phyloP scores from a whole-genome alignment of 192 early-diverging fungal genomes.

The Entomortierella parvispora region DNA sequence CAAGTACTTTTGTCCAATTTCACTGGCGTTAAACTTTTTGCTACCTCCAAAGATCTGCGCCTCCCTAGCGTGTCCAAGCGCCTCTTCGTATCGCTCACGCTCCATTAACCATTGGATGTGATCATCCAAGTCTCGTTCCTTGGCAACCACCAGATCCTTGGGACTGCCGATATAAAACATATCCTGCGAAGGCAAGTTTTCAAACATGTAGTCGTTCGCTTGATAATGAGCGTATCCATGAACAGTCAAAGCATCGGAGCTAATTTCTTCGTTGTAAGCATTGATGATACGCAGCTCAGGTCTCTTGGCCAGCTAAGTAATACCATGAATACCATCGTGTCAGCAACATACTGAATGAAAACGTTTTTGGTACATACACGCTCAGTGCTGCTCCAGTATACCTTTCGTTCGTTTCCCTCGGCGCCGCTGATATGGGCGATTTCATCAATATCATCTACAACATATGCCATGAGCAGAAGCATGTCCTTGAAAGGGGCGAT shows the following conservation, averaged over 20 bases:
- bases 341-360: no score
- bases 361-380: no score
- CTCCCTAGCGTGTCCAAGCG: conserved; percentile 71
- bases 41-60: conserved; percentile 68
- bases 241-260: conserved; percentile 88
- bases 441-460: conserved; percentile 62
- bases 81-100: conserved; percentile 81
- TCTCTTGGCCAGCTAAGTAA: conserved; percentile 67
- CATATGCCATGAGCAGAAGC: conserved; percentile 77
- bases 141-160: conserved; percentile 92
- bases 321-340: no score
- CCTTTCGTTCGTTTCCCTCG: conserved; percentile 39
- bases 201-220: conserved; percentile 94
- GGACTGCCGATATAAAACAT: conserved; percentile 94
- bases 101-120: conserved; percentile 96
- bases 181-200: conserved; percentile 72
- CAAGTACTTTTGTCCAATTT: conserved; percentile 87
- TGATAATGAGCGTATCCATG: conserved; percentile 88
- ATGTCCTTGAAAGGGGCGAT: conserved; percentile 83
- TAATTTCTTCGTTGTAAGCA: conserved; percentile 82
- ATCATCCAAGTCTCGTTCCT: conserved; percentile 89
- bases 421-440: conserved; percentile 60
- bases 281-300: conserved; percentile 94
- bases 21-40: conserved; percentile 68
- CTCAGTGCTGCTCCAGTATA: neutral